phyloP scores from a whole-genome alignment of 2,329 filamentous ascomycete genomes.

The Didymellaceae sp. region DNA sequence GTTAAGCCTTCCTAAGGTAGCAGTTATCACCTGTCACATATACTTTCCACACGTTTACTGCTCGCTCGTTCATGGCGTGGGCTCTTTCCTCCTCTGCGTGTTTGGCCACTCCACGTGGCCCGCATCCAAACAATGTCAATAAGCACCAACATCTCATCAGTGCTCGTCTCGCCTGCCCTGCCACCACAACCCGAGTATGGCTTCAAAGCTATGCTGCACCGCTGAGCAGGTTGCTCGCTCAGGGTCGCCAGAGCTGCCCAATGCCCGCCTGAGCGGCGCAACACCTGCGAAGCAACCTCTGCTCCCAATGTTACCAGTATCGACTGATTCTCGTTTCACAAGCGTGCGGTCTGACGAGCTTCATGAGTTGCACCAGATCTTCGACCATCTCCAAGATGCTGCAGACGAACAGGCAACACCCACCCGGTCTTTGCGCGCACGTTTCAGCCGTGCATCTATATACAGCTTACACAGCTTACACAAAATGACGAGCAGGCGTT shows the following conservation, averaged over 20 bases:
- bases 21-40: too few species aligned
- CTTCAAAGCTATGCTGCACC: constrained; percentile 44
- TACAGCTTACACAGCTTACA: constrained; percentile 44
- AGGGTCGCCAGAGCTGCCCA: constrained; percentile 43
- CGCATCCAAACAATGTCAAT: constrained; percentile 8
- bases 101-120: constrained; percentile 19
- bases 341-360: constrained; percentile 41
- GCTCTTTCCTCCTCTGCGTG: constrained; percentile 7
- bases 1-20: too few species aligned
- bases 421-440: constrained; percentile 22
- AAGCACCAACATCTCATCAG: background rate
- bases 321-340: constrained; percentile 37
- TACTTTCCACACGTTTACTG: too few species aligned
- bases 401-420: constrained; percentile 21
- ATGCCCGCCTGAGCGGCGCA: constrained; percentile 36
- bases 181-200: constrained; percentile 26
- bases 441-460: constrained; percentile 36
- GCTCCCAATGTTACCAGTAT: constrained; percentile 24
- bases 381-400: constrained; percentile 34
- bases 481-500: constrained; percentile 45
- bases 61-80: too few species aligned
- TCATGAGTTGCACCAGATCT: constrained; percentile 44
- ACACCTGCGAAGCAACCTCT: constrained; percentile 38
- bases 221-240: constrained; percentile 36
- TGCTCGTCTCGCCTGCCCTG: background rate